Evolutionary conservation across 1,284 basidiomycete genomes (phyloP).

Genomic region (Heimioporus punctisporus): DNA sequence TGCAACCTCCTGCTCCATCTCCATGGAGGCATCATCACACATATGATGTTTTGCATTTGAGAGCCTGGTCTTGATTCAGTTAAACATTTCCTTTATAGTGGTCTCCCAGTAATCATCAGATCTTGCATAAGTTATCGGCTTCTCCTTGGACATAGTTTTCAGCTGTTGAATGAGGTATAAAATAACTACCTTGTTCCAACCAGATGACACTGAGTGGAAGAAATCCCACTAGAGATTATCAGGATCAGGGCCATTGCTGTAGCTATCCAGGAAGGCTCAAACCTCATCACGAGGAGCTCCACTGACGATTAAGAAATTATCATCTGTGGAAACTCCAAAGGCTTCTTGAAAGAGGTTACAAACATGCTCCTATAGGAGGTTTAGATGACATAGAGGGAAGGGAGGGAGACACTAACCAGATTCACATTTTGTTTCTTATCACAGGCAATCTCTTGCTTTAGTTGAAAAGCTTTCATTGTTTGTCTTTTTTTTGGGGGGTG

Average conservation of each 20-base stretch:
- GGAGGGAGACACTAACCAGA: background rate
- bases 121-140: background rate
- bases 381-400: background rate
- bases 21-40: background rate
- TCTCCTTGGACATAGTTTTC: background rate
- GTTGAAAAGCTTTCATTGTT: background rate
- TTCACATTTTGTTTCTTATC: conserved; percentile 1
- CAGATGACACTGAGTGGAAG: background rate
- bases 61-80: background rate
- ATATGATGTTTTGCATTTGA: background rate
- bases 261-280: background rate
- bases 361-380: background rate
- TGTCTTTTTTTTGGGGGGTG: too few species aligned
- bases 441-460: conserved; percentile 1
- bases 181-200: background rate
- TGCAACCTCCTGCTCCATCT: background rate
- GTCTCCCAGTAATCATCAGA: conserved; percentile 3
- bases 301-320: background rate
- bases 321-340: background rate
- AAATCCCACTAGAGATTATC: conserved; percentile 3
- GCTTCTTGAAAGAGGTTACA: background rate
- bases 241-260: background rate
- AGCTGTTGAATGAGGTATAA: background rate
- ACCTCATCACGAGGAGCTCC: background rate
- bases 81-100: background rate